Conservation (phyloP, 345 rosid genomes). For the Sonneratia alba region DNA sequence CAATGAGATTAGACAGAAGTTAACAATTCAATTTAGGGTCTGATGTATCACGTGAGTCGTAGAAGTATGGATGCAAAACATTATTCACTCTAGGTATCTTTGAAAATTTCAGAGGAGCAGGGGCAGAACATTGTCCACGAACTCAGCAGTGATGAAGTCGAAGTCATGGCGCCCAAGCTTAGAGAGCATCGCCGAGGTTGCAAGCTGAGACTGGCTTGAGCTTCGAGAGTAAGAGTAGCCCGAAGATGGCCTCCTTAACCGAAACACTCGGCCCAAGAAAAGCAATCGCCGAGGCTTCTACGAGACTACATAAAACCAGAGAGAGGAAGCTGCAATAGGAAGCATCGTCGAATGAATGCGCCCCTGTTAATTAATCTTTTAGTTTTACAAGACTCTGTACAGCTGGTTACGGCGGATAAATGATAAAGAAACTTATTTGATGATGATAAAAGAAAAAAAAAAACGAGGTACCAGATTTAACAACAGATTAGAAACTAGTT, state of each 20-base stretch:
- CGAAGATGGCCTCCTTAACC: slow-evolving; percentile 12
- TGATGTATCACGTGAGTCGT: no score
- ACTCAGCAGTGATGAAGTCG: slow-evolving; percentile 32
- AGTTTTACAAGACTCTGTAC: slow-evolving; percentile 32
- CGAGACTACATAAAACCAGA: neutral
- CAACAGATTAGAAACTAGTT: slow-evolving; percentile 2
- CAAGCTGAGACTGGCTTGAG: slow-evolving; percentile 26
- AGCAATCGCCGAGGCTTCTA: neutral
- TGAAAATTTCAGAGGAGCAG: slow-evolving; percentile 40
- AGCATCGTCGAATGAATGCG: neutral
- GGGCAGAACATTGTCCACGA: slow-evolving; percentile 29
- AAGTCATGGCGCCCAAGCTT: slow-evolving; percentile 83
- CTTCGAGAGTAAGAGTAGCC: slow-evolving; percentile 10
- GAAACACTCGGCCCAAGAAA: neutral
- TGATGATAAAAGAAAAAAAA: neutral
- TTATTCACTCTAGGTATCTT: slow-evolving; percentile 4
- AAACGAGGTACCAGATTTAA: no score
- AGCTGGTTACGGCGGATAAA: slow-evolving; percentile 8
- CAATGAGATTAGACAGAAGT: no score
- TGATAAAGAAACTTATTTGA: neutral
- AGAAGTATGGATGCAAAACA: no score
- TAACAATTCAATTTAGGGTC: no score
- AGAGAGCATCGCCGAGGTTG: slow-evolving; percentile 76
- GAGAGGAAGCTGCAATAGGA: neutral
- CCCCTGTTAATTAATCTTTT: neutral